Evolutionary conservation across 768 basidiomycete species (phyloP).

Genomic region (Candolleomyces aberdarensis): DNA sequence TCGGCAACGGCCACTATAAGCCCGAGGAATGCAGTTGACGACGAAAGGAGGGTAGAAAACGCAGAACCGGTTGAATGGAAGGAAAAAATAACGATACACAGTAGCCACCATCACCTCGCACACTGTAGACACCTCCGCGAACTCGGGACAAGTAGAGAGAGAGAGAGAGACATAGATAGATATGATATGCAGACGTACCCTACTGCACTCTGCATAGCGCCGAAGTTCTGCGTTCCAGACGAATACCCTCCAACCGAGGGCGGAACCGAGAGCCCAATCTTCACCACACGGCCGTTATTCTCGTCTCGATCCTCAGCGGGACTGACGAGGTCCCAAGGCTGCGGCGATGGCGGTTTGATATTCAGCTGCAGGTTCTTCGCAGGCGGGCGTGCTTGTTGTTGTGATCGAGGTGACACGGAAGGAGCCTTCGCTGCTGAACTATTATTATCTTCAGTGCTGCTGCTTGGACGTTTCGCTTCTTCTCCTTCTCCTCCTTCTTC

Average conservation of each 20-base stretch:
- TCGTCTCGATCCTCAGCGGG: conserved; percentile 38
- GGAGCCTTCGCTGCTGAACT: background rate
- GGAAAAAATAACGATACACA: too few species aligned
- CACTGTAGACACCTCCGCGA: too few species aligned
- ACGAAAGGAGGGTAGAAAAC: too few species aligned
- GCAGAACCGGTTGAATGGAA: too few species aligned
- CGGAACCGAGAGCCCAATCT: conserved; percentile 16
- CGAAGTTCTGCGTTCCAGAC: conserved; percentile 41
- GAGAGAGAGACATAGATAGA: background rate
- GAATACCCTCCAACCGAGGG: conserved; percentile 40
- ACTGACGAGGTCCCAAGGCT: conserved; percentile 63
- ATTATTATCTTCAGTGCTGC: background rate
- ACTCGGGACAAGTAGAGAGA: background rate
- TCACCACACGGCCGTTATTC: conserved; percentile 10
- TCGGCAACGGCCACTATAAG: too few species aligned
- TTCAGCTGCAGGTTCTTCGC: conserved; percentile 37
- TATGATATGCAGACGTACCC: background rate
- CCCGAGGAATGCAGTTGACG: too few species aligned
- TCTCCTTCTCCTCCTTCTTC: background rate
- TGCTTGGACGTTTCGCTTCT: background rate
- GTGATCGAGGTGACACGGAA: background rate
- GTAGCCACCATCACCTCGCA: too few species aligned
- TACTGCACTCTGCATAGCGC: conserved; percentile 30
- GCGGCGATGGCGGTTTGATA: conserved; percentile 51
- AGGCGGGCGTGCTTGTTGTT: background rate